Conservation (phyloP, 495 filamentous ascomycete genomes). For the Evernia prunastri region DNA sequence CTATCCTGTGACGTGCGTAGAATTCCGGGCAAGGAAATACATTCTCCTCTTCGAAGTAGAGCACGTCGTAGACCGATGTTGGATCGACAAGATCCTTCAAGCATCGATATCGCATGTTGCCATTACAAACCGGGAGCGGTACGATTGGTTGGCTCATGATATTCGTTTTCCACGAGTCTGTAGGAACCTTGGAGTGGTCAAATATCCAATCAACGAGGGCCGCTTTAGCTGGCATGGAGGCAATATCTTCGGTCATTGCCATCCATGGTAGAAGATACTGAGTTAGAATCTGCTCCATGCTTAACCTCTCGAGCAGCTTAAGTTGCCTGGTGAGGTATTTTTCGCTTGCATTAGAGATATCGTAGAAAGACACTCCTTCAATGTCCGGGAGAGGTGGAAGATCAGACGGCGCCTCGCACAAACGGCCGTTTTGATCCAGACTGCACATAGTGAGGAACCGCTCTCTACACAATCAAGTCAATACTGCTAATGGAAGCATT, state of each 20-base stretch:
- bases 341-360: not conserved
- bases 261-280: slow-evolving; percentile 16
- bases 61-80: slow-evolving; percentile 11
- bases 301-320: not conserved
- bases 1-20: slow-evolving; percentile 20
- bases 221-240: slow-evolving; percentile 1
- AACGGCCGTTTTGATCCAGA: not conserved
- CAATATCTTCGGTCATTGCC: not conserved
- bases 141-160: slow-evolving; percentile 2
- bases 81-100: slow-evolving; percentile 22
- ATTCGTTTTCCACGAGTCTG: not conserved
- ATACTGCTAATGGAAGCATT: not conserved
- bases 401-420: not conserved
- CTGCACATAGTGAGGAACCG: not conserved
- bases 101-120: slow-evolving; percentile 1
- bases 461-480: not conserved
- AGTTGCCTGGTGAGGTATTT: slow-evolving; percentile 2
- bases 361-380: slow-evolving; percentile 19
- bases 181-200: not conserved
- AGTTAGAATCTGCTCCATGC: slow-evolving; percentile 9
- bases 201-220: slow-evolving; percentile 16
- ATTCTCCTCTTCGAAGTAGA: slow-evolving; percentile 33
- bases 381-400: slow-evolving; percentile 18
- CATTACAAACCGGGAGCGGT: not conserved
- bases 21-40: slow-evolving; percentile 29